phyloP scores from a whole-genome alignment of 768 basidiomycete species.

The Mycena kentingensis region DNA sequence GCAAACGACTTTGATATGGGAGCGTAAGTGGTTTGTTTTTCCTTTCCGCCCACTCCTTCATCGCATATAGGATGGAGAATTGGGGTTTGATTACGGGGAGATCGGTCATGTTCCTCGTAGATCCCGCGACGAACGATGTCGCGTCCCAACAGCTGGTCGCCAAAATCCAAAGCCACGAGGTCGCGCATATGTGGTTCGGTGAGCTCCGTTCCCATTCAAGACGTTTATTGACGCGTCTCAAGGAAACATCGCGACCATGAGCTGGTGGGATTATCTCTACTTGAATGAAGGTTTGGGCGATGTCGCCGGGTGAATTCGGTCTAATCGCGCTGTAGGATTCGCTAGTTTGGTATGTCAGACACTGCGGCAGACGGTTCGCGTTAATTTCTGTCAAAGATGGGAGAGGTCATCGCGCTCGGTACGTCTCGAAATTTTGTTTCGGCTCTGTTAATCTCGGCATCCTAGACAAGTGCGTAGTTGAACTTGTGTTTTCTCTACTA shows the following conservation, averaged over 20 bases:
- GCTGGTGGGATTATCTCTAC: constrained; percentile 88
- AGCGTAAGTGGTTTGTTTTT: constrained; percentile 24
- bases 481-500: not conserved
- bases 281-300: constrained; percentile 64
- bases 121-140: constrained; percentile 71
- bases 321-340: constrained; percentile 52
- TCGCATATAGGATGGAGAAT: constrained; percentile 47
- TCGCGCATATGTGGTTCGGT: constrained; percentile 75
- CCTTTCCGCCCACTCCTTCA: constrained; percentile 3
- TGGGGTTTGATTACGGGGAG: constrained; percentile 96
- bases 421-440: constrained; percentile 26
- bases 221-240: too few relatives aligned
- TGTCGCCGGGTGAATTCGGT: not conserved
- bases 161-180: constrained; percentile 78
- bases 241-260: constrained; percentile 93
- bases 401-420: constrained; percentile 82
- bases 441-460: constrained; percentile 3
- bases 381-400: constrained; percentile 56
- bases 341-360: constrained; percentile 65
- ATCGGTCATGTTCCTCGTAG: constrained; percentile 75
- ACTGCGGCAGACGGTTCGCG: not conserved
- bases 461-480: constrained; percentile 51
- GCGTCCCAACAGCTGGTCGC: constrained; percentile 78
- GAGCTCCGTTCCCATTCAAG: not conserved
- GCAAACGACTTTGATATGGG: constrained; percentile 89